Evolutionary conservation across 768 basidiomycete genomes (phyloP).

Genomic region (Lyophyllum shimeji): DNA sequence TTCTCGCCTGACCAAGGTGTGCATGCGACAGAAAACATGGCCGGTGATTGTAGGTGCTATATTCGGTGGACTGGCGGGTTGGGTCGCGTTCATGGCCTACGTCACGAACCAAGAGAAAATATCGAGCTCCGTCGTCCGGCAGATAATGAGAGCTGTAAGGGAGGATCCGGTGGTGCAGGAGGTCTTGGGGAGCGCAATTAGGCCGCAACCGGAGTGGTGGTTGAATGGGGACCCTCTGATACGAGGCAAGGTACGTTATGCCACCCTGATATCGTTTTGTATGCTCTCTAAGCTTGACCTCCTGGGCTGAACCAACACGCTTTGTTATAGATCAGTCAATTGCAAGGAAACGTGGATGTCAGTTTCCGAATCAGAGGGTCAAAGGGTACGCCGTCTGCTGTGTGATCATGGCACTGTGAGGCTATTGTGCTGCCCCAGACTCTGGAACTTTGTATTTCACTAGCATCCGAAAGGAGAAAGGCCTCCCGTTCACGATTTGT

Average conservation of each 20-base stretch:
- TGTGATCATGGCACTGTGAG: not conserved
- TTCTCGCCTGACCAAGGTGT: not conserved
- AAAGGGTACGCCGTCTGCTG: not conserved
- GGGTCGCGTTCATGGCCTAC: constrained; percentile 68
- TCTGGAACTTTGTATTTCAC: constrained; percentile 83
- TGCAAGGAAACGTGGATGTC: constrained; percentile 76
- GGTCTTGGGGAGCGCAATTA: constrained; percentile 63
- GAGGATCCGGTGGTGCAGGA: constrained; percentile 49
- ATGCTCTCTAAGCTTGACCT: not conserved
- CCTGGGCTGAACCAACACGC: not conserved
- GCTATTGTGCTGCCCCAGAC: constrained; percentile 40
- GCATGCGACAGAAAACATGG: constrained; percentile 47
- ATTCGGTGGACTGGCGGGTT: constrained; percentile 55
- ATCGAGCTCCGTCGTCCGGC: constrained; percentile 71
- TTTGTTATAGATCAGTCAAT: constrained; percentile 57
- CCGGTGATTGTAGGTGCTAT: constrained; percentile 52
- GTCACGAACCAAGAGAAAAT: constrained; percentile 79
- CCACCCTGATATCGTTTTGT: not conserved
- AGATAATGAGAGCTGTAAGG: constrained; percentile 60
- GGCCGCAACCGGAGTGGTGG: constrained; percentile 69
- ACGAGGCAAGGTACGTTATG: constrained; percentile 56
- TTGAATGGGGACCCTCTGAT: constrained; percentile 77
- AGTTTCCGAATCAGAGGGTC: constrained; percentile 76
- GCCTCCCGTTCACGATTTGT: constrained; percentile 68
- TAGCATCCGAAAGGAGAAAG: constrained; percentile 76